Evolutionary conservation across 2,329 filamentous ascomycete species (phyloP), one percentile per base, ranked within the genome.

Genomic region (Onygenales sp.): DNA sequence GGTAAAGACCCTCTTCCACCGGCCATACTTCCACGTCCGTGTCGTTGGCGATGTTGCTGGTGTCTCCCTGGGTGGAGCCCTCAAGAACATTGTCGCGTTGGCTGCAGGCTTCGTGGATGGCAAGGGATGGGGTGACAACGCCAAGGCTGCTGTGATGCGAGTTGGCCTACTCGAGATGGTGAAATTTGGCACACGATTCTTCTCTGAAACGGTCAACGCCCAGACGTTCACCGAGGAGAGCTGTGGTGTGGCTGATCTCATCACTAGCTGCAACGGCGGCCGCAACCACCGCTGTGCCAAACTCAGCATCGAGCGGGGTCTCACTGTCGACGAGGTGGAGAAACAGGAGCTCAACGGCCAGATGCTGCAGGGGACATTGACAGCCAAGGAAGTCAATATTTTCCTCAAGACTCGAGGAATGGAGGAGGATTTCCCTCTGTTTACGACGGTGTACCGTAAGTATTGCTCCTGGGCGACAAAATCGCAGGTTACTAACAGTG

Each of bases 121-220:
- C 37, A 82, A 92, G 57, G 92, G 92, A 59, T 98, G 93, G 92
- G 93, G 93, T 65, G 91, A 97, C 76, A 98, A 97, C 62, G 92
- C 92, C 60, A 97, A 98, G 76, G 90, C 93, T n/a, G 93, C 93
- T 45, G 85, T 98, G 56, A 97, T 98, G 89, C 87, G 93, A 42
- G 86, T 97, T 17, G 93, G 93, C 6, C 82, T 98, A 45, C 79
- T 96, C 62, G 93, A 98, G 74, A 95, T 96, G 86, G 89, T 97
- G 64, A 86, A 87, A 67, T 98, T 98, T 62, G 92, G 92, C 59
- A 89, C 91, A 70, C 83, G 86, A 62, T 98, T 97, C 77, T 98
- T 97, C 68, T 82, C 83, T 14, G 81, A 91, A 63, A 88, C 87
- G 1, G 85, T 93, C 31, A 81, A 86, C 59, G 82, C 86, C 8